Percentiles rank a stretch among this genome's conserved stretches.
Conservation (phyloP, 768 basidiomycete species). For the Termitomyces sp. region DNA sequence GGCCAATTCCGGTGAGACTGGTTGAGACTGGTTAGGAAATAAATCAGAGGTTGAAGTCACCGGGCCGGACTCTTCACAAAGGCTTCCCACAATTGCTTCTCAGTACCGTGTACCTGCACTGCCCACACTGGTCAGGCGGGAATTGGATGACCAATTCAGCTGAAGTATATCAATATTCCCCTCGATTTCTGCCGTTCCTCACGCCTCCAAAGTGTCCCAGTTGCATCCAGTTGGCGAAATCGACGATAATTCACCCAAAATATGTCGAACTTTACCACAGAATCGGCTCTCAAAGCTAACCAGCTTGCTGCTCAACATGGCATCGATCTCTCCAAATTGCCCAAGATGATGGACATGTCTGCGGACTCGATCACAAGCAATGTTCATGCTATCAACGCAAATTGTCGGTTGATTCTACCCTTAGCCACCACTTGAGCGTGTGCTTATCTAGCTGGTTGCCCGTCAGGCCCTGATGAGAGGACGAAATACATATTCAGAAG, state of each 20-base stretch:
- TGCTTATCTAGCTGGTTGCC: not conserved
- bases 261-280: slow-evolving; percentile 1
- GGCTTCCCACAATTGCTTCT: not conserved
- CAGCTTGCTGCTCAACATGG: slow-evolving; percentile 26
- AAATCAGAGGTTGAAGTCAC: not conserved
- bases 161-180: not conserved
- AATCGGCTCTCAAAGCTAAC: slow-evolving; percentile 23
- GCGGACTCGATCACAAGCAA: slow-evolving; percentile 35
- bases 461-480: slow-evolving; percentile 31
- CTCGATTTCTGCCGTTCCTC: not conserved
- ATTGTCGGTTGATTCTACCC: not conserved
- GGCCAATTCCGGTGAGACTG: not conserved
- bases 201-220: not conserved
- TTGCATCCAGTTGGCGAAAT: not conserved
- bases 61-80: not conserved
- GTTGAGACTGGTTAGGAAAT: not conserved
- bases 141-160: not conserved
- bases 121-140: not conserved
- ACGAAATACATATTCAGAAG: slow-evolving; percentile 38
- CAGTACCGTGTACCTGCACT: not conserved
- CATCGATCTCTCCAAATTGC: slow-evolving; percentile 34
- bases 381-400: slow-evolving; percentile 12
- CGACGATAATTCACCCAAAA: not conserved
- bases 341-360: slow-evolving; percentile 34
- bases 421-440: not conserved